Conservation (phyloP, 2,329 filamentous ascomycete genomes). For the Salinomyces thailandicus region DNA sequence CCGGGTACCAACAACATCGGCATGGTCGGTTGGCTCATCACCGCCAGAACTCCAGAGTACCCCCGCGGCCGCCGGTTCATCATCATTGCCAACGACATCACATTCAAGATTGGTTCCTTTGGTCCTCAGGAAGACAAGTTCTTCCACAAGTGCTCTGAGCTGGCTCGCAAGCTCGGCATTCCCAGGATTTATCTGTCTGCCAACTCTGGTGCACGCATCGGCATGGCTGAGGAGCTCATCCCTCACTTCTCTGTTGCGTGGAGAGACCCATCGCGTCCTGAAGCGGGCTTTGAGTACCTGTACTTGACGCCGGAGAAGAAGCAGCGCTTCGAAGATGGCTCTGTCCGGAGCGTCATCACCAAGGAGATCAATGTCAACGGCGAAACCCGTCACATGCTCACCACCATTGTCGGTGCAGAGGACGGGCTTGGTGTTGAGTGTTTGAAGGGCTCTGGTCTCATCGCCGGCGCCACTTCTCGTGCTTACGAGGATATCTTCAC, state of each 20-base stretch:
- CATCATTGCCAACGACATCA: constrained; percentile 98
- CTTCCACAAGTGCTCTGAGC: constrained; percentile 98
- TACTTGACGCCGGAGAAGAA: constrained; percentile 83
- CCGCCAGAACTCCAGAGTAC: constrained; percentile 90
- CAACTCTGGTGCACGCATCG: constrained; percentile 96
- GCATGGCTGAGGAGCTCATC: constrained; percentile 92
- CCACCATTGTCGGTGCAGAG: constrained; percentile 83
- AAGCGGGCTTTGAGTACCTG: constrained; percentile 90
- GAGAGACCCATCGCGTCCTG: constrained; percentile 73
- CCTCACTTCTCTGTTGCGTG: constrained; percentile 95
- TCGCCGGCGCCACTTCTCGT: constrained; percentile 91
- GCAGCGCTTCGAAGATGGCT: constrained; percentile 71
- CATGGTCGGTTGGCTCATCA: constrained; percentile 98
- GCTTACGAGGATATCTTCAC: constrained; percentile 99
- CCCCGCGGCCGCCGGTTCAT: constrained; percentile 85
- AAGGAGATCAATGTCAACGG: constrained; percentile 78
- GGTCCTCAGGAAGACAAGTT: constrained; percentile 93
- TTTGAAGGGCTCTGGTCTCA: constrained; percentile 90
- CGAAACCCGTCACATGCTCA: constrained; percentile 87
- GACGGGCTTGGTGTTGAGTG: constrained; percentile 97
- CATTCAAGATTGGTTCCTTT: constrained; percentile 97
- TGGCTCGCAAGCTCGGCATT: constrained; percentile 87
- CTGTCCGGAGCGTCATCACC: constrained; percentile 69
- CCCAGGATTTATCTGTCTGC: constrained; percentile 96
- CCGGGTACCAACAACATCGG: constrained; percentile 91